A percentile compares a stretch with the other conserved stretches of the same genome.
Evolutionary conservation across 1,284 basidiomycete genomes (phyloP).

Genomic region (Peniophora sp.): DNA sequence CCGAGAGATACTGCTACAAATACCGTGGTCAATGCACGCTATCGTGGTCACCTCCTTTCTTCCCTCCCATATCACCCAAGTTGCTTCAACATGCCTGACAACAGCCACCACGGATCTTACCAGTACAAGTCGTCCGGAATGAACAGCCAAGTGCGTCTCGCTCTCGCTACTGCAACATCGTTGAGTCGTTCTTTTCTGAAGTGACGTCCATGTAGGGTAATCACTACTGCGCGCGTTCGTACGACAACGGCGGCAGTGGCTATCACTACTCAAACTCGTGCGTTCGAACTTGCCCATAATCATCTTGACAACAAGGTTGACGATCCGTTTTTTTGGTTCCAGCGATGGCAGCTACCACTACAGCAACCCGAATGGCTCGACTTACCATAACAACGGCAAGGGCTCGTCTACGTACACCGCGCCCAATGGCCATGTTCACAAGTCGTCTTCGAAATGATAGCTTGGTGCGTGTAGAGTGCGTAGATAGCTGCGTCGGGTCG

Average conservation of each 20-base stretch:
- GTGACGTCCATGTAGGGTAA: conserved; percentile 36
- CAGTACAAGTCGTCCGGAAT: conserved; percentile 39
- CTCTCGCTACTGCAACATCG: not conserved
- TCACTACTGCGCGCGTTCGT: conserved; percentile 44
- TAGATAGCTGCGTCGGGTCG: no score
- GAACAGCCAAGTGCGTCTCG: conserved; percentile 36
- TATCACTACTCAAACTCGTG: conserved; percentile 57
- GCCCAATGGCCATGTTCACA: conserved; percentile 25
- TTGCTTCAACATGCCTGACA: not conserved
- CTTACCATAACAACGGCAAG: conserved; percentile 43
- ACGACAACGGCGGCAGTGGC: conserved; percentile 27
- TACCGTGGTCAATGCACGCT: not conserved
- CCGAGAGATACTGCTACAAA: not conserved
- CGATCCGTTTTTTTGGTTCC: conserved; percentile 3
- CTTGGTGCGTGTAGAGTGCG: no score
- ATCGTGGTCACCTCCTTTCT: not conserved
- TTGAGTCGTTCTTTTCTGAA: not conserved
- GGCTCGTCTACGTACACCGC: conserved; percentile 47
- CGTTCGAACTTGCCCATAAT: conserved; percentile 7
- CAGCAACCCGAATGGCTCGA: conserved; percentile 50
- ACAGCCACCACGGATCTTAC: conserved; percentile 18
- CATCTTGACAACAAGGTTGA: not conserved
- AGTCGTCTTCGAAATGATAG: no score
- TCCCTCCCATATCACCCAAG: not conserved
- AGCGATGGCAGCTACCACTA: conserved; percentile 57